Evolutionary conservation across 2,329 filamentous ascomycete species (phyloP).

Genomic region (Diaporthe helianthi): DNA sequence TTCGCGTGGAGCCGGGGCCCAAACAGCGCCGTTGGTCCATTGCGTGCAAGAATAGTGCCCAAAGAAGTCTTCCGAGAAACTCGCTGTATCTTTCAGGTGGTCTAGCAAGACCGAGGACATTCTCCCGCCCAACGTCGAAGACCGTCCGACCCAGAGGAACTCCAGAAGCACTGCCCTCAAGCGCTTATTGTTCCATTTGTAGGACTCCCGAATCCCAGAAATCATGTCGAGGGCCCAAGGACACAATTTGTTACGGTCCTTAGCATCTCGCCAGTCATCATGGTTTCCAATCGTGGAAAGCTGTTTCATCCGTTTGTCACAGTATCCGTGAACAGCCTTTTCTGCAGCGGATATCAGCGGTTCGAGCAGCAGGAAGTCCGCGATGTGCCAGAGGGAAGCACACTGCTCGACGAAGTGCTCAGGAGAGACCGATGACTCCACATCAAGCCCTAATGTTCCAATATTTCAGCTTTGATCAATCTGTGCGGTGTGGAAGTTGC

Average conservation of each 20-base stretch:
- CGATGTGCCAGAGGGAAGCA: not conserved
- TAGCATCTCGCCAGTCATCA: not conserved
- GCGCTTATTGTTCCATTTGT: not conserved
- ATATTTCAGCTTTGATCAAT: not conserved
- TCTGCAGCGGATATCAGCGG: not conserved
- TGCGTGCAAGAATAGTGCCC: not conserved
- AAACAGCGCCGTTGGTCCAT: not conserved
- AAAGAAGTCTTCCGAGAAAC: not conserved
- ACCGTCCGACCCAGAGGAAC: not conserved
- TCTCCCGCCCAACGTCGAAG: not conserved
- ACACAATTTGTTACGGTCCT: not conserved
- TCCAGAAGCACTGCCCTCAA: not conserved
- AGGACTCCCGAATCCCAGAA: not conserved
- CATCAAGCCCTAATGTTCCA: not conserved
- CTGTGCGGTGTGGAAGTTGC: not conserved
- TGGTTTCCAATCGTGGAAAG: not conserved
- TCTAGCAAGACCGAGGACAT: not conserved
- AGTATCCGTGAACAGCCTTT: not conserved
- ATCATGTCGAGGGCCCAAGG: not conserved
- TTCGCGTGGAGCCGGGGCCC: not conserved
- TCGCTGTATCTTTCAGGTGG: not conserved
- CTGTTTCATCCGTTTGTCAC: not conserved
- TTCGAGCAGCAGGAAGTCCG: not conserved
- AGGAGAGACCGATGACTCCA: not conserved
- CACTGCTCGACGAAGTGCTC: not conserved